These are phyloP conservation scores for Solanum lycopersicoides DNA, from an alignment of 257 asterid species.

Conservation along the genomic window DNA sequence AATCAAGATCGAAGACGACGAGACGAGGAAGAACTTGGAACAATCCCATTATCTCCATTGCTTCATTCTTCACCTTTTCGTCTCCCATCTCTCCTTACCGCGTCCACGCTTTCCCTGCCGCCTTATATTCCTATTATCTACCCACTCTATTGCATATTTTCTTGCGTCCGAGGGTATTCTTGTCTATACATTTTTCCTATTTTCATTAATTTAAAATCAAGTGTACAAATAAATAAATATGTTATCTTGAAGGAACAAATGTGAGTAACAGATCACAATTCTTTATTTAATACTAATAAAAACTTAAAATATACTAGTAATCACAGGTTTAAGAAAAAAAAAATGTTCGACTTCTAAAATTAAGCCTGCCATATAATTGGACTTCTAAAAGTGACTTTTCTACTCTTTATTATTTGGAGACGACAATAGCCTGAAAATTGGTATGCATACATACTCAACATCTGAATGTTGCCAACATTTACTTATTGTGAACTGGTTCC, in stretches of 20 bases:
- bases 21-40: slow-evolving; percentile 82
- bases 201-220: background rate
- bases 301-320: background rate
- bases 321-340: background rate
- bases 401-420: background rate
- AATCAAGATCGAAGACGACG: slow-evolving; percentile 82
- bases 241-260: background rate
- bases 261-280: background rate
- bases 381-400: background rate
- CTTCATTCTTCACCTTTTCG: slow-evolving; percentile 78
- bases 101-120: background rate
- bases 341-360: background rate
- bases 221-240: background rate
- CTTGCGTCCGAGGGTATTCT: background rate
- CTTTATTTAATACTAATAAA: background rate
- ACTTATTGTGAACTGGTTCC: background rate
- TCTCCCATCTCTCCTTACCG: slow-evolving; percentile 53
- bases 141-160: background rate
- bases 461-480: background rate
- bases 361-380: background rate
- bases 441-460: background rate
- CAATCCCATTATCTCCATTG: slow-evolving; percentile 62
- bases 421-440: background rate
- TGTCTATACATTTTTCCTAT: background rate
- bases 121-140: background rate